Conservation (phyloP, 495 filamentous ascomycete genomes). For the Penicillium riverlandense region DNA sequence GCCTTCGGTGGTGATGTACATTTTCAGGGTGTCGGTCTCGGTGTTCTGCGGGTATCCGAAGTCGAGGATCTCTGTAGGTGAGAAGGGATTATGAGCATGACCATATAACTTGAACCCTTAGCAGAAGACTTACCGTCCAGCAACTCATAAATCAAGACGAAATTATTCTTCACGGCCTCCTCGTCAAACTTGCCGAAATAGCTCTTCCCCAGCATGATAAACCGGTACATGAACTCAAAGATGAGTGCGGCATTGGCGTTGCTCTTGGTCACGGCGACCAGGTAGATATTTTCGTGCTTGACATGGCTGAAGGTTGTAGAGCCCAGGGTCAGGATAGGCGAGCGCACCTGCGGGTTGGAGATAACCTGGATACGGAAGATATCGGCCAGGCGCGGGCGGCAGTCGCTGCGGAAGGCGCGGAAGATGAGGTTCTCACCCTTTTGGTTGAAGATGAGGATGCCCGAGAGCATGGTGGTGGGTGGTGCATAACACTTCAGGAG, state of each 20-base stretch:
- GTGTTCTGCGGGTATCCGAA: constrained; percentile 99
- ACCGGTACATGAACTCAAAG: constrained; percentile 94
- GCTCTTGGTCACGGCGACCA: constrained; percentile 97
- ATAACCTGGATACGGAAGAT: constrained; percentile 99
- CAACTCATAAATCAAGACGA: constrained; percentile 96
- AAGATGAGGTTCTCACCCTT: constrained; percentile 99
- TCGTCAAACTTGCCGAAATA: constrained; percentile 99
- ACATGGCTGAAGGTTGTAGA: constrained; percentile 99
- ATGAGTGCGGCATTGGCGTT: constrained; percentile 99
- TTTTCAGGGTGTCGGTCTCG: constrained; percentile 97
- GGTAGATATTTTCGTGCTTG: constrained; percentile 98
- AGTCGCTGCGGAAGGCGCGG: constrained; percentile 95
- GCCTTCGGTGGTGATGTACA: constrained; percentile 99
- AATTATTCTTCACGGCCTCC: constrained; percentile 99
- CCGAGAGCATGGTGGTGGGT: constrained; percentile 71
- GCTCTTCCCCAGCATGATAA: constrained; percentile 82
- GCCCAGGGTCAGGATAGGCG: constrained; percentile 93
- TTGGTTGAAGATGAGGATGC: constrained; percentile 97
- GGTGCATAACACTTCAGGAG: too few relatives aligned
- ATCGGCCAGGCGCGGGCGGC: constrained; percentile 91
- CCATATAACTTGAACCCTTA: neutral
- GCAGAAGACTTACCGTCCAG: constrained; percentile 64
- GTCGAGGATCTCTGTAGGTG: constrained; percentile 79
- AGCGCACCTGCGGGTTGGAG: constrained; percentile 95
- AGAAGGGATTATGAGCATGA: neutral